Evolutionary conservation across 129 eudicot species (phyloP).

Genomic region (Sambucus nigra): DNA sequence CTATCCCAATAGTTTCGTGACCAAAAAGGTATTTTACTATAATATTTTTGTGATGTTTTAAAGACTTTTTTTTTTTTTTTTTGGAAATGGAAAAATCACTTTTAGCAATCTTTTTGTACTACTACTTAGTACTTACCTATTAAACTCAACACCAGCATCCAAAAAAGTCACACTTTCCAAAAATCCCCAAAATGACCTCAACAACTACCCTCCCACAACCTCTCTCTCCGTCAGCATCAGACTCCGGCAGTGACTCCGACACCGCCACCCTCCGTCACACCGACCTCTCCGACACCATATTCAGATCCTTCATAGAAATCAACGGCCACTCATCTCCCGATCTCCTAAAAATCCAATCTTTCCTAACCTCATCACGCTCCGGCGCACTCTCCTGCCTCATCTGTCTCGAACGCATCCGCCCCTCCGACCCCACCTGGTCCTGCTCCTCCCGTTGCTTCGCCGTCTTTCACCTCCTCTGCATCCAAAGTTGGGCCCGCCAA

Average conservation of each 20-base stretch:
- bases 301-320: constrained; percentile 67
- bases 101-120: too few relatives aligned
- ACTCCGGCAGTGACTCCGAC: constrained; percentile 62
- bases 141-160: neutral
- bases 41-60: too few relatives aligned
- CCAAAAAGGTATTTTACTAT: too few relatives aligned
- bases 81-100: too few relatives aligned
- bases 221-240: constrained; percentile 21
- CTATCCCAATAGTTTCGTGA: too few relatives aligned
- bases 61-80: too few relatives aligned
- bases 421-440: constrained; percentile 88
- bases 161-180: neutral
- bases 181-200: constrained; percentile 35
- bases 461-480: constrained; percentile 79
- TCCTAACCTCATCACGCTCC: constrained; percentile 73
- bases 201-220: constrained; percentile 27
- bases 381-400: constrained; percentile 98
- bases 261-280: constrained; percentile 36
- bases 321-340: constrained; percentile 35
- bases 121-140: too few relatives aligned
- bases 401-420: constrained; percentile 85
- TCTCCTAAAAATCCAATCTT: constrained; percentile 81
- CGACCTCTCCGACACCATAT: constrained; percentile 75
- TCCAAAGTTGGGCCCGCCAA: constrained; percentile 94
- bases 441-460: constrained; percentile 78